phyloP scores from a whole-genome alignment of 352 stramenopile species.

The Phytophthora fragariae region DNA sequence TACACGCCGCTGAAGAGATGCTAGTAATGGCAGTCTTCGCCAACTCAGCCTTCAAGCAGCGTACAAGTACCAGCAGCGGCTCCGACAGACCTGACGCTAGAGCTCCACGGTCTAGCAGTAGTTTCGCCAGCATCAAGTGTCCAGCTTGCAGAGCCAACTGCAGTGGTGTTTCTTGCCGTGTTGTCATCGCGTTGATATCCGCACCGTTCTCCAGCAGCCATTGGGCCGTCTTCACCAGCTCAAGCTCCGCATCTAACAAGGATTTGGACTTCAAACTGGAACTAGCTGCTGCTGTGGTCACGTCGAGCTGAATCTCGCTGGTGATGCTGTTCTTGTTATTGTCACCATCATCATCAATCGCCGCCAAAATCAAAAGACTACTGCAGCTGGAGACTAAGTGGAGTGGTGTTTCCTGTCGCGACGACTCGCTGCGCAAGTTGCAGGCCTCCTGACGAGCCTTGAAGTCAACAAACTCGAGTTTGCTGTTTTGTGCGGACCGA shows the following conservation, averaged over 20 bases:
- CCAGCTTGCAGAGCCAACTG: slow-evolving; percentile 63
- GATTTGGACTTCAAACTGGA: slow-evolving; percentile 40
- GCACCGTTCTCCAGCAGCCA: slow-evolving; percentile 85
- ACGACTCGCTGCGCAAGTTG: slow-evolving; percentile 38
- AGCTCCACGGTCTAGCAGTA: slow-evolving; percentile 61
- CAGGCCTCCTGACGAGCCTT: slow-evolving; percentile 52
- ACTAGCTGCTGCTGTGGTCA: slow-evolving; percentile 19
- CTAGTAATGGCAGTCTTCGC: slow-evolving; percentile 70
- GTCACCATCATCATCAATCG: slow-evolving; percentile 29
- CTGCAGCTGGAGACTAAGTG: slow-evolving; percentile 68
- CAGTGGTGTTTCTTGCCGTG: slow-evolving; percentile 55
- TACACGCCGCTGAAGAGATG: slow-evolving; percentile 47
- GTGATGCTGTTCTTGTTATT: slow-evolving; percentile 33
- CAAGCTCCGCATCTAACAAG: slow-evolving; percentile 51
- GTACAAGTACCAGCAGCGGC: slow-evolving; percentile 51
- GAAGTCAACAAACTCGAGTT: slow-evolving; percentile 78
- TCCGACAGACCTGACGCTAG: slow-evolving; percentile 54
- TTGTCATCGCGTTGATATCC: slow-evolving; percentile 64
- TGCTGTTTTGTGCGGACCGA: slow-evolving; percentile 57
- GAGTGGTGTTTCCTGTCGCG: slow-evolving; percentile 59
- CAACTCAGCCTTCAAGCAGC: slow-evolving; percentile 60
- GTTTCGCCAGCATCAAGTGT: slow-evolving; percentile 61
- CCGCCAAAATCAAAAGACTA: slow-evolving; percentile 36
- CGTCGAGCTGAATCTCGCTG: slow-evolving; percentile 31
- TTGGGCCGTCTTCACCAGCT: slow-evolving; percentile 66